Conservation (phyloP, 1,284 basidiomycete genomes). For the Cutaneotrichosporon sp. region DNA sequence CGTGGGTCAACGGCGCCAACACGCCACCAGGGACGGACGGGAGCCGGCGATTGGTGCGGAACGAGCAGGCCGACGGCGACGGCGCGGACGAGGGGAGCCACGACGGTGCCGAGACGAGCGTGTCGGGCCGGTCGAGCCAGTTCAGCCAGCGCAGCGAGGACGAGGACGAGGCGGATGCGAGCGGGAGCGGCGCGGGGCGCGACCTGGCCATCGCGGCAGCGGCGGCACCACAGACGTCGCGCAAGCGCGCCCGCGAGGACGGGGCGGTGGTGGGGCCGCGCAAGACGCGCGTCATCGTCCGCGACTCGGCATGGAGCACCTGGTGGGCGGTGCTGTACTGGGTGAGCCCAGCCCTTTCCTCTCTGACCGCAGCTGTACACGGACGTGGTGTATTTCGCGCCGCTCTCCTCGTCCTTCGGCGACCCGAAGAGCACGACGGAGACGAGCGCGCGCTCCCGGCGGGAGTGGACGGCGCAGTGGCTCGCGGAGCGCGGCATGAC, state of each 20-base stretch:
- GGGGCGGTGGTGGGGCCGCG: slow-evolving; percentile 40
- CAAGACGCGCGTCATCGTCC: slow-evolving; percentile 66
- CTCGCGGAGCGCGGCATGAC: slow-evolving; percentile 34
- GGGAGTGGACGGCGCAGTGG: slow-evolving; percentile 49
- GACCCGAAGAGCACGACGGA: slow-evolving; percentile 4
- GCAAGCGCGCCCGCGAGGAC: slow-evolving; percentile 14
- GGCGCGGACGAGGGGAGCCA: slow-evolving; percentile 22
- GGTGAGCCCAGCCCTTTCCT: no score
- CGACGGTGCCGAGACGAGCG: slow-evolving; percentile 5
- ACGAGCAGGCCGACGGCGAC: slow-evolving; percentile 2
- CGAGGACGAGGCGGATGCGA: not conserved
- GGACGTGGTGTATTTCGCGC: slow-evolving; percentile 78
- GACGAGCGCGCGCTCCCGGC: slow-evolving; percentile 24
- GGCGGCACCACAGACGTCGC: not conserved
- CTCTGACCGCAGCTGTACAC: slow-evolving; percentile 72
- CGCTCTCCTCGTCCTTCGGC: slow-evolving; percentile 64
- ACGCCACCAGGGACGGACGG: slow-evolving; percentile 8
- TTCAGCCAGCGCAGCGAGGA: not conserved
- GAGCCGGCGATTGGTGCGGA: not conserved
- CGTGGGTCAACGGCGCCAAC: not conserved
- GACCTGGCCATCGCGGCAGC: not conserved
- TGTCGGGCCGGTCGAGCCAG: not conserved
- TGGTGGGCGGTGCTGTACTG: slow-evolving; percentile 83
- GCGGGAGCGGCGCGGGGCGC: not conserved
- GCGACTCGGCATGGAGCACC: slow-evolving; percentile 77